phyloP scores from a whole-genome alignment of 495 filamentous ascomycete genomes.

The Aspergillus baeticus region DNA sequence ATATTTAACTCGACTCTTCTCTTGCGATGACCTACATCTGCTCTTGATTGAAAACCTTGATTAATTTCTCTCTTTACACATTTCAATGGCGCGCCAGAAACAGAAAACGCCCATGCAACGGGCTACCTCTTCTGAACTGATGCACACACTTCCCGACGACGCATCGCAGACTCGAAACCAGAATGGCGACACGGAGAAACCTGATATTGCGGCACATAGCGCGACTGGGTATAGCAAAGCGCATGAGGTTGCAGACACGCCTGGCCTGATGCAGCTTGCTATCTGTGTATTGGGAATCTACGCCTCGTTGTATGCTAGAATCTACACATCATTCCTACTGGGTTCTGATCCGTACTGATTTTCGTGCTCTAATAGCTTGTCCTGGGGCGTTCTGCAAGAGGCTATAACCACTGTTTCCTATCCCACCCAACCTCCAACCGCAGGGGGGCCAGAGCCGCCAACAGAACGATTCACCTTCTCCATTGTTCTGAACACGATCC shows the following conservation, averaged over 20 bases:
- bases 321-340: not conserved
- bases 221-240: constrained; percentile 29
- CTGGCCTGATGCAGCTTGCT: constrained; percentile 67
- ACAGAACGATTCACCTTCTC: constrained; percentile 81
- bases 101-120: constrained; percentile 65
- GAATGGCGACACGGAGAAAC: constrained; percentile 24
- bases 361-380: constrained; percentile 61
- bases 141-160: constrained; percentile 37
- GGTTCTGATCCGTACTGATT: constrained; percentile 17
- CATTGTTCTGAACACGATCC: constrained; percentile 92
- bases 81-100: constrained; percentile 69
- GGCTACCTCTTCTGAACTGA: constrained; percentile 62
- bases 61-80: not conserved
- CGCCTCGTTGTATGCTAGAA: constrained; percentile 75
- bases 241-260: constrained; percentile 35
- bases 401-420: constrained; percentile 96
- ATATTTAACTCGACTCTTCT: constrained; percentile 3
- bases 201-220: constrained; percentile 38
- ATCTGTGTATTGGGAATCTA: constrained; percentile 94
- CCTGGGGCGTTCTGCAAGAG: constrained; percentile 96
- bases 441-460: constrained; percentile 50
- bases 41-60: not conserved
- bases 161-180: constrained; percentile 25
- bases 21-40: not conserved
- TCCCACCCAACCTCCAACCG: constrained; percentile 36